Evolutionary conservation across 1,284 basidiomycete genomes (phyloP).

Genomic region (Boletus albobrunnescens): DNA sequence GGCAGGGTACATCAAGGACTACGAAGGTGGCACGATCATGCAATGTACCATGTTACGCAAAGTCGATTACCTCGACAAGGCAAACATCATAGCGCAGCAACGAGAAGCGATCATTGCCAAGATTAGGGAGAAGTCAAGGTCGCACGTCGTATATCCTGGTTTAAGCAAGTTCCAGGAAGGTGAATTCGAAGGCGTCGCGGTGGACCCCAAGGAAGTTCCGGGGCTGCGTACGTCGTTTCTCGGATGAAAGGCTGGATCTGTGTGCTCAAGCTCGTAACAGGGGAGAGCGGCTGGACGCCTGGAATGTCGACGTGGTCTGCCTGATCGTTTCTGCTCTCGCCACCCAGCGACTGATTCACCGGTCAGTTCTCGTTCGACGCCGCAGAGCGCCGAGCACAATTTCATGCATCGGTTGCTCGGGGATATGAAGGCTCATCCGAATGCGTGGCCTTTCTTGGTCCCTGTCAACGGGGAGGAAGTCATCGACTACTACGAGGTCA

Average conservation of each 20-base stretch:
- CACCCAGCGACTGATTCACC: slow-evolving; percentile 1
- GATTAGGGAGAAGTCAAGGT: slow-evolving; percentile 84
- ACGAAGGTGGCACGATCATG: slow-evolving; percentile 99
- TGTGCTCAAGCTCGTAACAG: slow-evolving; percentile 36
- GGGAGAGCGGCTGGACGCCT: slow-evolving; percentile 91
- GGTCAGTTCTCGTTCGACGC: slow-evolving; percentile 38
- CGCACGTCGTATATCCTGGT: slow-evolving; percentile 84
- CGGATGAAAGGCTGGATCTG: slow-evolving; percentile 2
- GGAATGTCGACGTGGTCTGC: slow-evolving; percentile 77
- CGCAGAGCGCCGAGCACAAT: slow-evolving; percentile 55
- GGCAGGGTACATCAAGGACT: slow-evolving; percentile 99
- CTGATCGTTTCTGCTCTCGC: not conserved
- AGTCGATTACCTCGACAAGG: slow-evolving; percentile 86
- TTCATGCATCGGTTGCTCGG: slow-evolving; percentile 82
- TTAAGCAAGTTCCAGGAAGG: slow-evolving; percentile 74
- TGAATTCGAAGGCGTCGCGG: slow-evolving; percentile 40
- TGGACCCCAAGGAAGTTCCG: slow-evolving; percentile 77
- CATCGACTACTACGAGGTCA: slow-evolving; percentile 86
- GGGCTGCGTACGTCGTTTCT: slow-evolving; percentile 63
- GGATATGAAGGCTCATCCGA: slow-evolving; percentile 78
- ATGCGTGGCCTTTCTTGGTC: slow-evolving; percentile 83
- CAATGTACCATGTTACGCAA: slow-evolving; percentile 93
- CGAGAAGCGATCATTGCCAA: slow-evolving; percentile 87
- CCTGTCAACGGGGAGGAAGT: slow-evolving; percentile 87
- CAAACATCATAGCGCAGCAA: slow-evolving; percentile 76